Conservation (phyloP, 148 eudicot species). For the Rhododendron mucronatum region DNA sequence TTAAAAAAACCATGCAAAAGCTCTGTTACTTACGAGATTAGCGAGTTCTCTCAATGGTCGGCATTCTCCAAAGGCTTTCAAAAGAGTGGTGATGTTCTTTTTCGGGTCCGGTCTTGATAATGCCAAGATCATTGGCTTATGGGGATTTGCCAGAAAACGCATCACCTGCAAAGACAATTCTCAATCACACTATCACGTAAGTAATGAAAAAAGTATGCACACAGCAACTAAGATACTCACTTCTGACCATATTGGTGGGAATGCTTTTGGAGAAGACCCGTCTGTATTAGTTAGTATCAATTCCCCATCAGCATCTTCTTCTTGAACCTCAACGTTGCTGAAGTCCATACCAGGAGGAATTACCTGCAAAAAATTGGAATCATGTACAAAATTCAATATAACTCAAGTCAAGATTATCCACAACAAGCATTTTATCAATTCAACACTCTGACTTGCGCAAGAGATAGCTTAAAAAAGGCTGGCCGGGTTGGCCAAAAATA, state of each 20-base stretch:
- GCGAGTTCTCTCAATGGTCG: slow-evolving; percentile 68
- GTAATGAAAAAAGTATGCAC: not conserved
- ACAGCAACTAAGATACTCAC: slow-evolving; percentile 26
- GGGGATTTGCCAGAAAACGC: slow-evolving; percentile 74
- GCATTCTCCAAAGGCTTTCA: slow-evolving; percentile 79
- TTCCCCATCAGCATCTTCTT: slow-evolving; percentile 52
- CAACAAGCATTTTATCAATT: not conserved
- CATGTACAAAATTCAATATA: not conserved
- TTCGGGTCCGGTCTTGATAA: slow-evolving; percentile 79
- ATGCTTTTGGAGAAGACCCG: slow-evolving; percentile 52
- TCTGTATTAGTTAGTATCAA: slow-evolving; percentile 37
- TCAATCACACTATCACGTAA: not conserved
- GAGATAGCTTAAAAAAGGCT: not conserved
- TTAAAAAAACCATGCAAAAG: not conserved
- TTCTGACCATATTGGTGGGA: slow-evolving; percentile 64
- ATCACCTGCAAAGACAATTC: slow-evolving; percentile 39
- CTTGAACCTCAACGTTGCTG: slow-evolving; percentile 60
- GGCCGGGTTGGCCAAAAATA: not conserved
- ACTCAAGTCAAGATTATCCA: not conserved
- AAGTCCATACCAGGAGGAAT: slow-evolving; percentile 88
- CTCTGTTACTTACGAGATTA: slow-evolving; percentile 49
- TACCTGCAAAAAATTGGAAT: slow-evolving; percentile 35
- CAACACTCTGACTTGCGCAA: not conserved
- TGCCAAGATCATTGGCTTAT: slow-evolving; percentile 76
- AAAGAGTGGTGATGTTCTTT: slow-evolving; percentile 69